Base-by-base conservation (phyloP, 2,329 filamentous ascomycete species). In the Neonectria hederae region DNA sequence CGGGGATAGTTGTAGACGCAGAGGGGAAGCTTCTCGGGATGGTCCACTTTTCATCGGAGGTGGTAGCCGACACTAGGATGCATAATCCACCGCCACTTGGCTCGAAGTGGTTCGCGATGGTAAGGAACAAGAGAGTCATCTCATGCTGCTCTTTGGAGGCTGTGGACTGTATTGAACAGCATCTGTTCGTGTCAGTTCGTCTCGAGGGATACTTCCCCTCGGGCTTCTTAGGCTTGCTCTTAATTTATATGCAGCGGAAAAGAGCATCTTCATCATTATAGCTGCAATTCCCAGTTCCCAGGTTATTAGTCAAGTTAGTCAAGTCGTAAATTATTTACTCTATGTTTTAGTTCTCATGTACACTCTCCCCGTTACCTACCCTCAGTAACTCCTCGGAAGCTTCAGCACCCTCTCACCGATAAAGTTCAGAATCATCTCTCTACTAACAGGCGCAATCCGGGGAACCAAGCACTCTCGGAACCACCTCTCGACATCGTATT, bases 341-440 rank as follows among this genome's bases (percentile, higher is more conserved):
- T 43, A 51, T 55, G 4, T 40, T 11, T 51, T 13, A 21, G 14
- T 22, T 42, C 42, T 28, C 40, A 3, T 19, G 10, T 28, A 21
- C 58, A 32, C 22, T 46, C 42, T 35, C 17, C n/a, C 10, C 30
- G 53, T 21, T n/a, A 19, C 54, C 19, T 9, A 24, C 9, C 30
- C n/a, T 63, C 51, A 92, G 68, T 92, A 93, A 72, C 89, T 92
- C 63, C 88, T 82, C 1, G 90, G 91, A 26, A 93, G 71, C 4
- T 83, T 79, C n/a, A 93, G 76, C 0, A 87, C 90, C 78, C 87
- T 91, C 75, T 92, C 90, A 3, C 85, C 83, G 13, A 93, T 85
- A 75, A 89, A 92, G 69, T 92, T 93, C 81, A 92, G 80, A 56
- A 93, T 91, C 91, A 93, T 93, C 79, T 93, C 91, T 67, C 88